Evolutionary conservation across 2,329 filamentous ascomycete species (phyloP).

Genomic region (Peltaster fructicola): DNA sequence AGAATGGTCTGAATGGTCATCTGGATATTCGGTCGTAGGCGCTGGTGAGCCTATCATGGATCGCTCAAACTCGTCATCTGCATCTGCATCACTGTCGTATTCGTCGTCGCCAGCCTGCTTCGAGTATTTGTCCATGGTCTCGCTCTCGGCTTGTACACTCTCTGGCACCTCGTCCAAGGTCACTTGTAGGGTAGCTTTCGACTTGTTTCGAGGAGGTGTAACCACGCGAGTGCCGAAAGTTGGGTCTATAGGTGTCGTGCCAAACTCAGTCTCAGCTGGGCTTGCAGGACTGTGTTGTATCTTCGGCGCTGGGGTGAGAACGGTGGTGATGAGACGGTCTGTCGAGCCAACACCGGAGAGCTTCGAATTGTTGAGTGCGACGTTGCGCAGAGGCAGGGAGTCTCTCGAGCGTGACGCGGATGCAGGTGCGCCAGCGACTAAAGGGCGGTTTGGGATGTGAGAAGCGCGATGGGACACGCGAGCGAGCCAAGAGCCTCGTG

Average conservation of each 20-base stretch:
- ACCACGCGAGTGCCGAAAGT: slow-evolving; percentile 14
- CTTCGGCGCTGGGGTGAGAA: slow-evolving; percentile 1
- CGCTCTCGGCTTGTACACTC: slow-evolving; percentile 1
- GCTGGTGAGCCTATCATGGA: slow-evolving; percentile 49
- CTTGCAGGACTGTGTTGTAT: slow-evolving; percentile 7
- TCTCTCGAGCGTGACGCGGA: slow-evolving; percentile 3
- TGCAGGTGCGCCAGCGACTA: slow-evolving; percentile 1
- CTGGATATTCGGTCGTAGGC: slow-evolving; percentile 46
- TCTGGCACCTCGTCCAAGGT: background rate
- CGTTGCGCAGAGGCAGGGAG: slow-evolving; percentile 7
- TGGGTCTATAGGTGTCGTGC: slow-evolving; percentile 16
- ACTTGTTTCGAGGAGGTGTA: slow-evolving; percentile 3
- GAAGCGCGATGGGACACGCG: slow-evolving; percentile 14
- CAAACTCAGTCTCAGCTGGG: slow-evolving; percentile 14
- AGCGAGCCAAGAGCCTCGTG: slow-evolving; percentile 12
- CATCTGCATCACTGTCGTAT: slow-evolving; percentile 62
- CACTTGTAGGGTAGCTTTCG: slow-evolving; percentile 1
- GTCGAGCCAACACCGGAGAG: slow-evolving; percentile 6
- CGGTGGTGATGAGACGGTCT: slow-evolving; percentile 6
- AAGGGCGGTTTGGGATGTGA: slow-evolving; percentile 12
- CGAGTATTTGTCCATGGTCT: slow-evolving; percentile 17
- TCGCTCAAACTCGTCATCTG: slow-evolving; percentile 69
- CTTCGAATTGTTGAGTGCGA: slow-evolving; percentile 1
- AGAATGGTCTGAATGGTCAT: slow-evolving; percentile 41
- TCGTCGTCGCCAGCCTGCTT: slow-evolving; percentile 20